Conservation (phyloP, 176 grass and related monocot genomes). For the Oryza rufipogon region DNA sequence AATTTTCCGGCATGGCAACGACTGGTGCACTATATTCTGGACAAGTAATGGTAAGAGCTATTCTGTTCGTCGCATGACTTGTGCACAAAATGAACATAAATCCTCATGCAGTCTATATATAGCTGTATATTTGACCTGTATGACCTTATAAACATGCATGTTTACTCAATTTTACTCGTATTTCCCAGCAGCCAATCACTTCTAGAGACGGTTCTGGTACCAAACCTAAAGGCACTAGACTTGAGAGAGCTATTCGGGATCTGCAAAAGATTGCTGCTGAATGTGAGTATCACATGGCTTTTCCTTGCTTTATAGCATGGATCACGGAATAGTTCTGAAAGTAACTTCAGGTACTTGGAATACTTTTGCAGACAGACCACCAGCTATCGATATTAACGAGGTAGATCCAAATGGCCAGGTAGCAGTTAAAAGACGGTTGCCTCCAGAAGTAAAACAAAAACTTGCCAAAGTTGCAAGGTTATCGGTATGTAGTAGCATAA, state of each 20-base stretch:
- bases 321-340: slow-evolving; percentile 12
- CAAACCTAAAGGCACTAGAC: slow-evolving; percentile 92
- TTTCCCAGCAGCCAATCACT: slow-evolving; percentile 55
- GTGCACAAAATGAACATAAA: slow-evolving; percentile 14
- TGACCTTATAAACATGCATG: neutral
- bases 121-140: neutral
- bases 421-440: slow-evolving; percentile 88
- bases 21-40: slow-evolving; percentile 56
- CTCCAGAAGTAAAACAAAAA: slow-evolving; percentile 88
- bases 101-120: neutral
- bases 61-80: neutral
- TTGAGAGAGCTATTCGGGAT: slow-evolving; percentile 94
- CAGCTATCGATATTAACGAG: slow-evolving; percentile 75
- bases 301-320: slow-evolving; percentile 36
- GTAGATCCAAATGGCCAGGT: slow-evolving; percentile 70
- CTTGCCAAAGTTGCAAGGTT: slow-evolving; percentile 98
- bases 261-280: slow-evolving; percentile 85
- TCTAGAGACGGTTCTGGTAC: slow-evolving; percentile 73
- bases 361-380: slow-evolving; percentile 73
- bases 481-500: slow-evolving; percentile 68
- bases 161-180: slow-evolving; percentile 31
- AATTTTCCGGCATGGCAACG: slow-evolving; percentile 59
- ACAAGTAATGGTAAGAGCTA: slow-evolving; percentile 56
- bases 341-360: slow-evolving; percentile 48
- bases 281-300: slow-evolving; percentile 62